These are phyloP conservation scores for Solanum aculeatissimum DNA, from an alignment of 305 asterid species.

Conservation along the genomic window DNA sequence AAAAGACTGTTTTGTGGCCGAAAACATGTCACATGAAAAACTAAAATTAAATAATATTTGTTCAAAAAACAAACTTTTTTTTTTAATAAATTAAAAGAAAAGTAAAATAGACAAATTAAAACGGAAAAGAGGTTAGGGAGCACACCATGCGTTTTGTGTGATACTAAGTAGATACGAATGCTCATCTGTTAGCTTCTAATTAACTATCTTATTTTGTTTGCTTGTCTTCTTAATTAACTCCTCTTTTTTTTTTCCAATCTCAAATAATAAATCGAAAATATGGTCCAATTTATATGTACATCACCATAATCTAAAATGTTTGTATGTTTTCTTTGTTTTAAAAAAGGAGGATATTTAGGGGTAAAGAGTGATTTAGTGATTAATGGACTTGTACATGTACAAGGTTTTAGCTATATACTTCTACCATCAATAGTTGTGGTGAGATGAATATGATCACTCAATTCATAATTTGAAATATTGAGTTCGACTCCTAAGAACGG, in stretches of 20 bases:
- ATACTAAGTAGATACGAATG: background rate
- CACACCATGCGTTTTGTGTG: background rate
- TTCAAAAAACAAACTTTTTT: background rate
- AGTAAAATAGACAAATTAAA: background rate
- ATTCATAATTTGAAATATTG: background rate
- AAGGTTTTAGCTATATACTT: background rate
- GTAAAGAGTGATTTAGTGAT: background rate
- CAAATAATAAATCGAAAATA: background rate
- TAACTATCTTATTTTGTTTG: background rate
- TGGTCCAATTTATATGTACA: background rate
- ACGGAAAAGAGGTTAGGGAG: background rate
- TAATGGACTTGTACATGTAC: background rate
- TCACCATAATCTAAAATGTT: background rate
- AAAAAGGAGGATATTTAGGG: background rate
- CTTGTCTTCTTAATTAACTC: background rate
- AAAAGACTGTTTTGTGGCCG: accelerated
- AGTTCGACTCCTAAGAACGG: background rate
- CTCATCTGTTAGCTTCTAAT: background rate
- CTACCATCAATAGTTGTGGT: background rate
- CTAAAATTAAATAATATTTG: background rate
- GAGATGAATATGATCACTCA: background rate
- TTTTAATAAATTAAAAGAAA: background rate
- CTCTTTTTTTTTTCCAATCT: background rate
- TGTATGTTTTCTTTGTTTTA: background rate
- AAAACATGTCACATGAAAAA: background rate